Conservation (phyloP, 2,329 filamentous ascomycete species). For the Penicillium sp. region DNA sequence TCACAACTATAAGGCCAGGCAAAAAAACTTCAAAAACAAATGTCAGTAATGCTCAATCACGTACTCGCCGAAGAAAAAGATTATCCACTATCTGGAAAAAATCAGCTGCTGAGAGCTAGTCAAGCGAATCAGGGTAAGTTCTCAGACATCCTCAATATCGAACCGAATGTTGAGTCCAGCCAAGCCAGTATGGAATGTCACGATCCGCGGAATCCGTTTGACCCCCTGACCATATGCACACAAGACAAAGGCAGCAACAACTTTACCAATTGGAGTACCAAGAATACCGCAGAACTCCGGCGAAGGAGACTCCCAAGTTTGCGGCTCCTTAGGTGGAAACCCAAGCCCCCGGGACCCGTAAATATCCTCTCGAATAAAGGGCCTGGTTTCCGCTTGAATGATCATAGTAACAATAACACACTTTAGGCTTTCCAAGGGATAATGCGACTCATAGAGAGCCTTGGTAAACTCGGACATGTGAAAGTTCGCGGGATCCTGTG, state of each 20-base stretch:
- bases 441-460: conserved; percentile 1
- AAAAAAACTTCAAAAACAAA: not conserved
- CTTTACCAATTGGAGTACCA: conserved; percentile 9
- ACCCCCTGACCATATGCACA: conserved; percentile 6
- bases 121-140: not conserved
- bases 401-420: not conserved
- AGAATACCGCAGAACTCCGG: conserved; percentile 4
- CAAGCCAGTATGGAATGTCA: not conserved
- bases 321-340: not conserved
- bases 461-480: conserved; percentile 4
- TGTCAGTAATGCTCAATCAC: not conserved
- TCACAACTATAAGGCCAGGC: not conserved
- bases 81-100: too few relatives aligned
- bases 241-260: conserved; percentile 1
- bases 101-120: not conserved
- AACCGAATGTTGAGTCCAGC: not conserved
- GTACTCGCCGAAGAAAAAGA: not conserved
- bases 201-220: conserved; percentile 4
- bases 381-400: not conserved
- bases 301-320: conserved; percentile 3
- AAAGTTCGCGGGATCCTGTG: not conserved
- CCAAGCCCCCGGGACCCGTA: not conserved
- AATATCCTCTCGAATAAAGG: not conserved
- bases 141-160: not conserved
- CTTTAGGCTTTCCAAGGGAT: not conserved